Evolutionary conservation across 163 green algal species (phyloP), one percentile per base, ranked within the genome.

Genomic region (Chlamydomonas reinhardtii): DNA sequence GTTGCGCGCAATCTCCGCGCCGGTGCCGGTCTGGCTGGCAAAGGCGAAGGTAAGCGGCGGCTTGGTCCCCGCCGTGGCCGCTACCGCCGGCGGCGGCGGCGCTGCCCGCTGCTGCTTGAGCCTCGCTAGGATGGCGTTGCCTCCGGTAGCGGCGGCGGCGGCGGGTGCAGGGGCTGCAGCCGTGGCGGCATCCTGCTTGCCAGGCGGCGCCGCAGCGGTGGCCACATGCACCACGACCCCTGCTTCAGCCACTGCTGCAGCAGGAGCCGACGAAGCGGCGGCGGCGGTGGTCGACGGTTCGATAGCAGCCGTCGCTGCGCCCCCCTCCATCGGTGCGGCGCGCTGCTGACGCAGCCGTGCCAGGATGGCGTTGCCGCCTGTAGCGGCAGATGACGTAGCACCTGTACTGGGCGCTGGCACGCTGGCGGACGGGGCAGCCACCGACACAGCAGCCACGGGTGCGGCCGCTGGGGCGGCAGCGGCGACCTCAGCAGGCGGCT

Each of bases 1-100:
- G 85, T 92, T 95, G 62, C 95, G 93, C 20, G 97, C 97, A 86
- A 99, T 99, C 92, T 99, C 97, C 52, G 93, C 83, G 5, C 93
- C 92, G 0, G 96, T 99, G 73, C 97, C 97, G 0, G 96, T 99
- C 91, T 99, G 97, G 32, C 95, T 99, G 25, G 91, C 97, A 86
- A 97, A 99, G 76, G 85, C 48, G 29, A 92, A 61, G 24, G 75
- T 52, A 24, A 91, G 83, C 24, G 62, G 70, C n/a, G 62, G 73
- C 65, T 81, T 73, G 32, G 31, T 43, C 14, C 27, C 77, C 14
- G n/a, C 54, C n/a, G 34, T 4, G 2, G 59, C 61, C 43, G 72
- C 62, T 1, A 14, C 11, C 48, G 48, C 48, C 27, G 29, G 29
- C 2, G 62, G 27, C 59, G 59, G 24, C 27, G 62, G 62, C 27